Percentiles rank a stretch among this genome's conserved stretches.
These are phyloP conservation scores for Parmales sp. DNA, from an alignment of 108 stramenopile species.

Conservation along the genomic window DNA sequence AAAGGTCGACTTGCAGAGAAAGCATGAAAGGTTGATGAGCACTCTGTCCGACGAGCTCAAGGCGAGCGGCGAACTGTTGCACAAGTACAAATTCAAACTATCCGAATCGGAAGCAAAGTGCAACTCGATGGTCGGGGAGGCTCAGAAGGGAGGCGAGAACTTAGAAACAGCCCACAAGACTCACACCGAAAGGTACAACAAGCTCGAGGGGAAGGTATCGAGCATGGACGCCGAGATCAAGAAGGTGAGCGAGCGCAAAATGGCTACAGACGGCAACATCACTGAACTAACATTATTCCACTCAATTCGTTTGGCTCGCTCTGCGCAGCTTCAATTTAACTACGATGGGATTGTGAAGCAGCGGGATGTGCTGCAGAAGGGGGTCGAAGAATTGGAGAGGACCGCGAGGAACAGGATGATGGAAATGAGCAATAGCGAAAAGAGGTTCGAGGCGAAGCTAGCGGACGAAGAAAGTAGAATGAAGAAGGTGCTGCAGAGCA, in stretches of 20 bases:
- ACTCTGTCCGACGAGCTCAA: constrained; percentile 5
- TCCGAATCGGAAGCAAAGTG: too few relatives aligned
- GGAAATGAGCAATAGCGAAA: neutral
- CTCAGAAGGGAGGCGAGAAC: neutral
- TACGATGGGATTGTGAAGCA: neutral
- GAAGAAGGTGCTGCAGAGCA: neutral
- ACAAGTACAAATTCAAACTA: too few relatives aligned
- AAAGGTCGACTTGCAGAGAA: neutral
- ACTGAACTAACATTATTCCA: too few relatives aligned
- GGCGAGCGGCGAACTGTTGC: constrained; percentile 1
- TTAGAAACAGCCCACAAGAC: neutral
- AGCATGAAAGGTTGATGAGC: too few relatives aligned
- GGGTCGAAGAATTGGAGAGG: neutral
- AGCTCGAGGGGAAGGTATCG: neutral
- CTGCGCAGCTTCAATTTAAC: too few relatives aligned
- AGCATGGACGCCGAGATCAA: neutral
- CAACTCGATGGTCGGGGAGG: neutral
- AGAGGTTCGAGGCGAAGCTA: neutral
- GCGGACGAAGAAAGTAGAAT: neutral
- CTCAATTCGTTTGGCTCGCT: too few relatives aligned
- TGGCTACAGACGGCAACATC: too few relatives aligned
- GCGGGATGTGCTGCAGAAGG: neutral
- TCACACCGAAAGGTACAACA: neutral
- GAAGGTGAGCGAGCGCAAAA: too few relatives aligned
- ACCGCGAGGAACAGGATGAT: neutral